Evolutionary conservation across 768 basidiomycete genomes (phyloP).

Genomic region (Agrocybe chaxingu): DNA sequence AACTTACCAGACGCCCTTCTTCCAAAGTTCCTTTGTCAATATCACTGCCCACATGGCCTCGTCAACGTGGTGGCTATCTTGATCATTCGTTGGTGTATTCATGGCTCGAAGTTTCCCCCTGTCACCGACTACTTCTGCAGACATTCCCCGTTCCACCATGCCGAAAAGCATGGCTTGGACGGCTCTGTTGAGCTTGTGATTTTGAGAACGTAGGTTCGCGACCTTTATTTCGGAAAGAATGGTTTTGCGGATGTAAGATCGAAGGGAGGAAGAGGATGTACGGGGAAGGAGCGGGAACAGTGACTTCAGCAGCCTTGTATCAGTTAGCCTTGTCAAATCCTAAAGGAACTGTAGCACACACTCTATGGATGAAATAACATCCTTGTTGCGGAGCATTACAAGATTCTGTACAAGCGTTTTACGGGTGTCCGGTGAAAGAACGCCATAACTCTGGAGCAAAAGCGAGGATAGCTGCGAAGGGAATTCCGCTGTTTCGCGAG

Average conservation of each 20-base stretch:
- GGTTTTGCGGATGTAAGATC: slow-evolving; percentile 85
- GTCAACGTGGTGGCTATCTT: slow-evolving; percentile 51
- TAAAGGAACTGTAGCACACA: slow-evolving; percentile 34
- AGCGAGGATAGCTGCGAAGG: slow-evolving; percentile 76
- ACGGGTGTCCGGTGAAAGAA: slow-evolving; percentile 75
- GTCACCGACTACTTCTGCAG: slow-evolving; percentile 74
- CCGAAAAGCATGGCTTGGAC: slow-evolving; percentile 95
- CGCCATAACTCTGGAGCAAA: slow-evolving; percentile 74
- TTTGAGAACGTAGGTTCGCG: slow-evolving; percentile 84
- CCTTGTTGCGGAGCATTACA: slow-evolving; percentile 90
- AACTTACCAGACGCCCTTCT: slow-evolving; percentile 81
- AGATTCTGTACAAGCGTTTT: slow-evolving; percentile 86
- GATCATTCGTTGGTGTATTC: slow-evolving; percentile 34
- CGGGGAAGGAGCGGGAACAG: slow-evolving; percentile 97
- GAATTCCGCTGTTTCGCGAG: slow-evolving; percentile 83
- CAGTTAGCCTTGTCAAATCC: not conserved
- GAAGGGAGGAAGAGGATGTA: slow-evolving; percentile 81
- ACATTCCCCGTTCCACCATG: slow-evolving; percentile 94
- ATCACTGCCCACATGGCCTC: slow-evolving; percentile 99
- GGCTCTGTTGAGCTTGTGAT: slow-evolving; percentile 93
- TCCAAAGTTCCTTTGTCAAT: slow-evolving; percentile 91
- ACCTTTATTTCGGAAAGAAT: slow-evolving; percentile 92
- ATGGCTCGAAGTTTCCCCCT: slow-evolving; percentile 67
- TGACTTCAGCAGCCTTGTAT: slow-evolving; percentile 72
- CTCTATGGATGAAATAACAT: slow-evolving; percentile 91